These are phyloP conservation scores for Kwoniella sp. DNA, from an alignment of 768 basidiomycete genomes.

Conservation along the genomic window DNA sequence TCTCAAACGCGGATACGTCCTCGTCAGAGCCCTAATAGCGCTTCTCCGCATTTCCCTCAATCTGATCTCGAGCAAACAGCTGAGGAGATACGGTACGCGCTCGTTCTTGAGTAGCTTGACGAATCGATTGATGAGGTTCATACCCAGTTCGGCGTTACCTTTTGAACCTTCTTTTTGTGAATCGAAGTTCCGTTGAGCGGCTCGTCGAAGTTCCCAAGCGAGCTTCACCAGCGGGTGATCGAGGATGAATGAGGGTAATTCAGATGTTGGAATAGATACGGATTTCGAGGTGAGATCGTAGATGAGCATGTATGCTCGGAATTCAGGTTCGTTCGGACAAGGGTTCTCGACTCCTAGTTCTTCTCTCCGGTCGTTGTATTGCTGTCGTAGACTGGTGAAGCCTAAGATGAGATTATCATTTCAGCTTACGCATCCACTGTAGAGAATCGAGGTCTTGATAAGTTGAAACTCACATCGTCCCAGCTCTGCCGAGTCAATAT, in stretches of 20 bases:
- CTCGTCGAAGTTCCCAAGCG: constrained; percentile 75
- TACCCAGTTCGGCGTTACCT: constrained; percentile 67
- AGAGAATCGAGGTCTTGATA: not conserved
- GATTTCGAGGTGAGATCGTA: constrained; percentile 85
- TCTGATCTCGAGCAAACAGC: constrained; percentile 81
- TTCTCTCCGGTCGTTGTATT: constrained; percentile 76
- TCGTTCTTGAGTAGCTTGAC: constrained; percentile 70
- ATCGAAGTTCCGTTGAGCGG: constrained; percentile 74
- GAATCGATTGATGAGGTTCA: constrained; percentile 62
- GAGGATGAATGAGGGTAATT: constrained; percentile 65
- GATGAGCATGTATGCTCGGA: constrained; percentile 91
- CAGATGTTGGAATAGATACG: constrained; percentile 67
- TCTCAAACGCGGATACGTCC: constrained; percentile 43
- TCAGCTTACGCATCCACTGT: not conserved
- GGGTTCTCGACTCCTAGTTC: constrained; percentile 60
- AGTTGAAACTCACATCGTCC: constrained; percentile 59
- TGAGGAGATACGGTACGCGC: constrained; percentile 81
- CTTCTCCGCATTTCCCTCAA: constrained; percentile 64
- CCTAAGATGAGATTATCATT: constrained; percentile 59
- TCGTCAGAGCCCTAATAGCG: constrained; percentile 63
- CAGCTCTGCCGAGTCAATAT: constrained; percentile 45
- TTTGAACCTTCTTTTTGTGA: constrained; percentile 53
- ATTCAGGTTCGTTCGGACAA: constrained; percentile 86
- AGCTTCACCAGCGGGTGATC: constrained; percentile 76
- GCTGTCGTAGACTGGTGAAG: constrained; percentile 86